phyloP scores from a whole-genome alignment of 2,329 filamentous ascomycete species.

The Fusarium austroafricanum region DNA sequence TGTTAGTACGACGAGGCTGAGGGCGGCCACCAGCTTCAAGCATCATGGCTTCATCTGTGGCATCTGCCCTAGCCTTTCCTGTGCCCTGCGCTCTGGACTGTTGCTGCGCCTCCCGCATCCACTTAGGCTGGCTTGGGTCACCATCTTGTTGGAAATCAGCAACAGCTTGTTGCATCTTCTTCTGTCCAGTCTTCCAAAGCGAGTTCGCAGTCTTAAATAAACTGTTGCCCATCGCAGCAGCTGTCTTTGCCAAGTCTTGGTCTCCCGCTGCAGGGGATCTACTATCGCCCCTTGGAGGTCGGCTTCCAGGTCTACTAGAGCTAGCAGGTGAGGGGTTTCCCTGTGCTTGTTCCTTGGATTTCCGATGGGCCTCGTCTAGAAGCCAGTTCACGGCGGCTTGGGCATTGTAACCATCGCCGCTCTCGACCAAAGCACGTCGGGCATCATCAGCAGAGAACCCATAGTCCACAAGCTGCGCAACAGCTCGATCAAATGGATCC shows the following conservation, averaged over 20 bases:
- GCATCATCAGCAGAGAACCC: slow-evolving; percentile 90
- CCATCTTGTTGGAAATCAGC: slow-evolving; percentile 81
- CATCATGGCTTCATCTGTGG: slow-evolving; percentile 82
- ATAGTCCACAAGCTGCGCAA: slow-evolving; percentile 93
- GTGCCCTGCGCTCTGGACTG: slow-evolving; percentile 54
- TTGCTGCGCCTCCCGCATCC: slow-evolving; percentile 83
- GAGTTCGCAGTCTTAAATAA: slow-evolving; percentile 95
- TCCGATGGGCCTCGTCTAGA: slow-evolving; percentile 88
- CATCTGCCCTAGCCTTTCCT: slow-evolving; percentile 51
- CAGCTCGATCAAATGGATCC: slow-evolving; percentile 75
- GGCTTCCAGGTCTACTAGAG: slow-evolving; percentile 39
- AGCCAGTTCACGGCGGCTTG: slow-evolving; percentile 91
- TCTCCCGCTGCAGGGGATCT: slow-evolving; percentile 68
- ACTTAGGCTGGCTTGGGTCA: slow-evolving; percentile 87
- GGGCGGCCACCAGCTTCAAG: slow-evolving; percentile 74
- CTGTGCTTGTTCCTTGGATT: slow-evolving; percentile 78
- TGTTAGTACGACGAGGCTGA: slow-evolving; percentile 52
- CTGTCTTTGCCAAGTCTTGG: slow-evolving; percentile 81
- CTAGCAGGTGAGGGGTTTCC: slow-evolving; percentile 61
- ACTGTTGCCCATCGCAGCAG: slow-evolving; percentile 83
- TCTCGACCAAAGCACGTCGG: slow-evolving; percentile 81
- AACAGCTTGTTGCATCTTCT: slow-evolving; percentile 91
- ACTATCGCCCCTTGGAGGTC: slow-evolving; percentile 57
- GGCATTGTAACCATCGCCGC: slow-evolving; percentile 81
- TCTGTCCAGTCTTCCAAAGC: slow-evolving; percentile 93